Evolutionary conservation across 2,329 filamentous ascomycete genomes (phyloP).

Genomic region (Sphaerulina vaccinii): DNA sequence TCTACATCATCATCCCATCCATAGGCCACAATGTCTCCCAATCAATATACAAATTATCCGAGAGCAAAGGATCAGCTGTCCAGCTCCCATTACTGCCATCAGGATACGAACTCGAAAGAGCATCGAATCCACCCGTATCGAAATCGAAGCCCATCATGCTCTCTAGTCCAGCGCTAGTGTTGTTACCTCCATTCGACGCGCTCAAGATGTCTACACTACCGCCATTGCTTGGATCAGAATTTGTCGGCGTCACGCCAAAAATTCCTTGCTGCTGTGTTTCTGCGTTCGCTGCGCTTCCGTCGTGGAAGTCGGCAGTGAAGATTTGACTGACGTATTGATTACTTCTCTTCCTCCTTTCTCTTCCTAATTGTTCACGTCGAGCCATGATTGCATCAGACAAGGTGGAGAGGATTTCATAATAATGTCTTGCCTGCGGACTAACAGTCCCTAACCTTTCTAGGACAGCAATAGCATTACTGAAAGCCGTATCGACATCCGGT

Average conservation of each 20-base stretch:
- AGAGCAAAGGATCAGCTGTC: slow-evolving; percentile 13
- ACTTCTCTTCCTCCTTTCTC: slow-evolving; percentile 24
- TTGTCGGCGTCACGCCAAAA: slow-evolving; percentile 5
- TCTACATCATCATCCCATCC: slow-evolving; percentile 15
- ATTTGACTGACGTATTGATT: slow-evolving; percentile 26
- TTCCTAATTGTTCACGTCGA: slow-evolving; percentile 19
- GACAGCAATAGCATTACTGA: slow-evolving; percentile 52
- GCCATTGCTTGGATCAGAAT: slow-evolving; percentile 5
- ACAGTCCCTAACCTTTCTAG: slow-evolving; percentile 49
- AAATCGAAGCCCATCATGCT: slow-evolving; percentile 16
- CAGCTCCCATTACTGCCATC: slow-evolving; percentile 6
- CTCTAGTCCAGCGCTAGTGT: neutral
- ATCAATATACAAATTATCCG: slow-evolving; percentile 20
- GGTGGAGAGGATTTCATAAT: slow-evolving; percentile 54
- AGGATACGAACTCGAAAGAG: slow-evolving; percentile 6
- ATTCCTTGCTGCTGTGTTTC: too few species aligned
- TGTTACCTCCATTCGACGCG: too few species aligned
- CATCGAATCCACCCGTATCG: slow-evolving; percentile 13
- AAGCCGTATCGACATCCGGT: slow-evolving; percentile 50
- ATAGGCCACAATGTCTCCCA: slow-evolving; percentile 21
- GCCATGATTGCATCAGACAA: slow-evolving; percentile 26
- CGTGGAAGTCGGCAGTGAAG: slow-evolving; percentile 25
- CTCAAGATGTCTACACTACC: too few species aligned
- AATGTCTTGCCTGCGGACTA: slow-evolving; percentile 58
- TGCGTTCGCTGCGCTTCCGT: slow-evolving; percentile 14